Percentiles rank a stretch among this genome's conserved stretches.
Evolutionary conservation across 805 yeast genomes (phyloP).

Genomic region (Monosporozyma siamensis): DNA sequence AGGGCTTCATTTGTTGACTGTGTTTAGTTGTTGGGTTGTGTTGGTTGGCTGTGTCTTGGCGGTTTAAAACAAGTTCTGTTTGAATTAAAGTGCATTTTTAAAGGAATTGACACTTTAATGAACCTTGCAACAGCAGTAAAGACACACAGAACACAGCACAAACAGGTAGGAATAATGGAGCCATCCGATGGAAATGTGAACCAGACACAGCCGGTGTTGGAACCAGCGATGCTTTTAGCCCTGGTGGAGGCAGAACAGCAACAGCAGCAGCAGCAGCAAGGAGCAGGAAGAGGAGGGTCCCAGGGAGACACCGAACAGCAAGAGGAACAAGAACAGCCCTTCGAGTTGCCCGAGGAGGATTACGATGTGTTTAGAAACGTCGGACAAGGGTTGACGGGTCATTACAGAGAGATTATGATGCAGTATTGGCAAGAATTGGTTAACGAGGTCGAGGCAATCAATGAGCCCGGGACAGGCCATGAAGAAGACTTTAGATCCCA

Average conservation of each 20-base stretch:
- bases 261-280: background rate
- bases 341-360: constrained; percentile 27
- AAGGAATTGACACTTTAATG: no score
- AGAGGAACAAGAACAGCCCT: constrained; percentile 1
- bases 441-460: constrained; percentile 49
- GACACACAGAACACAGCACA: no score
- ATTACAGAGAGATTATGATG: constrained; percentile 80
- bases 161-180: no score
- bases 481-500: constrained; percentile 90
- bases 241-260: background rate
- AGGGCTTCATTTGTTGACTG: constrained; percentile 16
- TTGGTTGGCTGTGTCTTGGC: background rate
- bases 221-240: background rate
- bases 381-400: constrained; percentile 82
- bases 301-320: background rate
- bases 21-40: background rate
- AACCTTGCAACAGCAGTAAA: no score
- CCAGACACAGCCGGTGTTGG: background rate
- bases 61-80: no score
- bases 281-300: no score
- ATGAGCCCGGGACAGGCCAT: constrained; percentile 49
- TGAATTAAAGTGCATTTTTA: no score
- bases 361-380: constrained; percentile 71
- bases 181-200: background rate
- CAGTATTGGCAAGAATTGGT: constrained; percentile 97